Conservation (phyloP, 805 yeast genomes). For the Ogataea angusta region DNA sequence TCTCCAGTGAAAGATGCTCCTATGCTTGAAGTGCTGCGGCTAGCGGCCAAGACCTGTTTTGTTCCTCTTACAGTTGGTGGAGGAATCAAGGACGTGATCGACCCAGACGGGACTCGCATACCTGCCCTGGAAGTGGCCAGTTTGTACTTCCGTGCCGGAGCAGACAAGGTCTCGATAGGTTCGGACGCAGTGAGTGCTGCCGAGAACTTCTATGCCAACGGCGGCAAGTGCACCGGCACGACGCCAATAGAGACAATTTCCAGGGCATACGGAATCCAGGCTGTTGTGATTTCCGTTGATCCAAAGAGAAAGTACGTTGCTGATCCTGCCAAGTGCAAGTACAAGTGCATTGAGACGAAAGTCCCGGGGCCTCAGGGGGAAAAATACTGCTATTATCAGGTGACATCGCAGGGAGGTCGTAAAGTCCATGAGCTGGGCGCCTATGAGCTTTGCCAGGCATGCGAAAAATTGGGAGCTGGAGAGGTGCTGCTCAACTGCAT, state of each 20-base stretch:
- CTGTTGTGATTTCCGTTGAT: constrained; percentile 97
- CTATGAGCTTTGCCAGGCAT: constrained; percentile 79
- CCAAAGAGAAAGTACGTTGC: constrained; percentile 84
- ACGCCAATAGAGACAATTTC: constrained; percentile 94
- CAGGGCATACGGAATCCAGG: constrained; percentile 89
- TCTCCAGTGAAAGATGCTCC: constrained; percentile 93
- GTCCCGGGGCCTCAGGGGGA: constrained; percentile 87
- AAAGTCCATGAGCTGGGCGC: constrained; percentile 87
- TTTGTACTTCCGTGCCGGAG: constrained; percentile 91
- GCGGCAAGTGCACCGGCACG: constrained; percentile 59
- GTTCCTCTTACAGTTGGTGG: constrained; percentile 99
- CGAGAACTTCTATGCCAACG: constrained; percentile 65
- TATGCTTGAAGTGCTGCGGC: constrained; percentile 83
- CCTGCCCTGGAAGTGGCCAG: constrained; percentile 91
- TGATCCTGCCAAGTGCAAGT: constrained; percentile 56
- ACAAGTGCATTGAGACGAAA: constrained; percentile 60
- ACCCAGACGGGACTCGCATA: constrained; percentile 74
- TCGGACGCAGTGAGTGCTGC: constrained; percentile 94
- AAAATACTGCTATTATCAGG: constrained; percentile 87
- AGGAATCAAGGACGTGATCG: constrained; percentile 87
- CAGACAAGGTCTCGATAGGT: constrained; percentile 98
- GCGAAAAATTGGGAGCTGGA: constrained; percentile 94
- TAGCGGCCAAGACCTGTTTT: constrained; percentile 85
- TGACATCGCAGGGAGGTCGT: constrained; percentile 96
- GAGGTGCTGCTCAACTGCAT: constrained; percentile 91